A percentile compares a stretch with the other conserved stretches of the same genome.
Evolutionary conservation across 495 filamentous ascomycete species (phyloP).

Genomic region (Parathielavia appendiculata): DNA sequence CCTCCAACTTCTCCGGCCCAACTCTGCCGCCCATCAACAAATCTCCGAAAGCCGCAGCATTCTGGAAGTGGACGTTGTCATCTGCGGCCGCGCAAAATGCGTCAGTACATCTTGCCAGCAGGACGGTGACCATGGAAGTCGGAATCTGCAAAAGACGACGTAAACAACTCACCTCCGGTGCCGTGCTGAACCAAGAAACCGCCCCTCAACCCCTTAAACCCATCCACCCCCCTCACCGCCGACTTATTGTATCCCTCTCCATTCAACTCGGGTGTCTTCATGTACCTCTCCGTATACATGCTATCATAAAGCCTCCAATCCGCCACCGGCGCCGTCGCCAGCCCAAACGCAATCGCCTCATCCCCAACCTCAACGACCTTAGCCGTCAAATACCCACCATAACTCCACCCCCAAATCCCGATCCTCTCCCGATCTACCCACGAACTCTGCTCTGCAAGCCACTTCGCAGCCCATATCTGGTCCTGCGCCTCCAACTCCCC

Average conservation of each 20-base stretch:
- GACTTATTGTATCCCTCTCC: slow-evolving; percentile 43
- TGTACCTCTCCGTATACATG: slow-evolving; percentile 62
- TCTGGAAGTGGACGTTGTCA: slow-evolving; percentile 59
- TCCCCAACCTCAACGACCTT: slow-evolving; percentile 52
- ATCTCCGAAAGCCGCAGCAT: slow-evolving; percentile 49
- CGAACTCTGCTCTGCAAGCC: slow-evolving; percentile 35
- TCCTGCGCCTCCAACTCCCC: slow-evolving; percentile 52
- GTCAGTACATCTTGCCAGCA: too few species aligned
- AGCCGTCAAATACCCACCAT: slow-evolving; percentile 52
- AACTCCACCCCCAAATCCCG: slow-evolving; percentile 56
- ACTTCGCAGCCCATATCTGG: slow-evolving; percentile 52
- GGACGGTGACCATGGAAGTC: too few species aligned
- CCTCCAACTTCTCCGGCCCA: slow-evolving; percentile 47
- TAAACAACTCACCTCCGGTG: too few species aligned
- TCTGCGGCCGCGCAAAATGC: too few species aligned
- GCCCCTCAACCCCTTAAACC: slow-evolving; percentile 50
- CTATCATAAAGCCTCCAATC: slow-evolving; percentile 61
- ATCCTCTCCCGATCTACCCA: slow-evolving; percentile 50
- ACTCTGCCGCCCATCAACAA: slow-evolving; percentile 46
- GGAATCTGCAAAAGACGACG: too few species aligned
- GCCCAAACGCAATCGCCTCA: slow-evolving; percentile 47
- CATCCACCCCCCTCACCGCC: slow-evolving; percentile 40
- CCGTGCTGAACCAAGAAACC: slow-evolving; percentile 52
- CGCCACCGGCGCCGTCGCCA: slow-evolving; percentile 51
- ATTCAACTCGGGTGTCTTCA: slow-evolving; percentile 52